Evolutionary conservation across 371 early-diverging fungal species (phyloP), one percentile per base, ranked within the genome.

Genomic region (Apophysomyces sp.): DNA sequence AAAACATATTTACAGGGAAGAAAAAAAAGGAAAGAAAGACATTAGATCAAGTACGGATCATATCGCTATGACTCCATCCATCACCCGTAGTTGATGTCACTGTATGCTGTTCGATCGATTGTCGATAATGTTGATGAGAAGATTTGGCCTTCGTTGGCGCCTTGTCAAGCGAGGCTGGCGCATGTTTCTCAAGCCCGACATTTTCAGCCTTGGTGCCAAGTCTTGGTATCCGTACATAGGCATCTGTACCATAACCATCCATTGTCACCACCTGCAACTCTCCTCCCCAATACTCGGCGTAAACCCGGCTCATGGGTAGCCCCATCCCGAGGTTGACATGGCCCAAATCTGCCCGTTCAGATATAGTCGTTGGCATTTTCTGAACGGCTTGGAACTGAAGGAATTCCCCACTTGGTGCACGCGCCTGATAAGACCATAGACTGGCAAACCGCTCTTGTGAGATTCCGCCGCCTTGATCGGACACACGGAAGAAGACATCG

Each of bases 401-500:
- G 41, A 74, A 80, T 1, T 77, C 75, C 13, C 76, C 76, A 7
- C 29, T 61, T 12, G 64, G 70, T 28, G 74, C 71, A 67, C 65
- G 69, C 7, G 66, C 74, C 56, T 71, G 87, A 84, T 54, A 96
- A n/a, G 91, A 92, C 94, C 94, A 97, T 11, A 97, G 61, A 51
- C 85, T 78, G 1, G 78, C 77, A 61, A 88, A 86, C 29, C 84
- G 69, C 3, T 84, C 77, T 28, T 81, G 73, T 18, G 76, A 69
- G 67, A 96, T 93, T 13, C 97, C 97, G 34, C 96, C 96, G 44
- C 94, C 94, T 74, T 90, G 89, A 74, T 97, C 97, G 1, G 94
- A 93, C 15, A 98, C 80, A 26, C 98, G 89, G 68, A 96, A 92
- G 41, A 89, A 89, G n/a, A 96, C 81, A 68, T 92, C 90, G 3